Evolutionary conservation across 768 basidiomycete genomes (phyloP).

Genomic region (Kwoniella shandongensis): DNA sequence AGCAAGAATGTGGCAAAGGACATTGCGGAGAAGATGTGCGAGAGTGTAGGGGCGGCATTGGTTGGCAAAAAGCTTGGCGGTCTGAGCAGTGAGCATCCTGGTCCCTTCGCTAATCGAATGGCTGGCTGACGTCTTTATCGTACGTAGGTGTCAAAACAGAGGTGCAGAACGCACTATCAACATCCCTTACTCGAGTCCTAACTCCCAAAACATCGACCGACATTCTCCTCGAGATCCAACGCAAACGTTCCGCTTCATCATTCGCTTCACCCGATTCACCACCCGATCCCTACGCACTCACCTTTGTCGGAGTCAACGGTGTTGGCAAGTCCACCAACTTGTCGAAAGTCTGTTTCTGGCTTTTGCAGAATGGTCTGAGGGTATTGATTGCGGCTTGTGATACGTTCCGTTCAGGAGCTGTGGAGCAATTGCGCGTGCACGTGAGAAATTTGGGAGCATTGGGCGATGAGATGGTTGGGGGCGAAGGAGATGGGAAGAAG

Average conservation of each 20-base stretch:
- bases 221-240: constrained; percentile 84
- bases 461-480: constrained; percentile 60
- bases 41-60: constrained; percentile 84
- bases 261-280: constrained; percentile 65
- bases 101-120: too few species aligned
- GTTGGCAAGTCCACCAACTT: constrained; percentile 98
- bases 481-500: constrained; percentile 54
- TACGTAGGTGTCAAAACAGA: constrained; percentile 74
- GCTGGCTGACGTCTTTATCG: constrained; percentile 8
- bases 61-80: constrained; percentile 88
- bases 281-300: constrained; percentile 82
- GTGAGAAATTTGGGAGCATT: constrained; percentile 90
- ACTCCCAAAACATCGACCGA: constrained; percentile 98
- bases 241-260: constrained; percentile 66
- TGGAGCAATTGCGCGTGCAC: constrained; percentile 95
- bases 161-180: constrained; percentile 77
- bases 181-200: constrained; percentile 84
- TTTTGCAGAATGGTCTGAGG: constrained; percentile 87
- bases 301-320: constrained; percentile 97
- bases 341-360: constrained; percentile 98
- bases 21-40: constrained; percentile 90
- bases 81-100: constrained; percentile 83
- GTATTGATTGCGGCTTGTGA: constrained; percentile 98
- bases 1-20: constrained; percentile 97
- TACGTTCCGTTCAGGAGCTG: constrained; percentile 92